These are phyloP conservation scores for Yarrowia sp. DNA, from an alignment of 805 yeast species.

Conservation along the genomic window DNA sequence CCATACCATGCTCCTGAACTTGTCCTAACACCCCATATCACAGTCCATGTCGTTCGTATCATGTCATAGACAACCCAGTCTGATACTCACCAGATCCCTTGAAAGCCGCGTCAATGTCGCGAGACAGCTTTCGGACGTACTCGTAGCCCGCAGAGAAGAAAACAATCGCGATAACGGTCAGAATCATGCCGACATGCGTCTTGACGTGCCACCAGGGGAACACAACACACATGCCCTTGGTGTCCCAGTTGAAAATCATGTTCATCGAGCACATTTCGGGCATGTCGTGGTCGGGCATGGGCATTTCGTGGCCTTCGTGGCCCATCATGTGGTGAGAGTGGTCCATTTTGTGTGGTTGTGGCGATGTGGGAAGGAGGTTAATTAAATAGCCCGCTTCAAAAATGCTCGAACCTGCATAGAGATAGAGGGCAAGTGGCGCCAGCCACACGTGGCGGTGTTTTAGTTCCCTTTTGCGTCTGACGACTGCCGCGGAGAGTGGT, in stretches of 20 bases:
- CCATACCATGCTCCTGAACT: too few species aligned
- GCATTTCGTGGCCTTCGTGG: conserved; percentile 13
- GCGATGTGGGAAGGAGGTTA: background rate
- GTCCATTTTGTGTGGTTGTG: conserved; percentile 1
- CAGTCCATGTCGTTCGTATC: too few species aligned
- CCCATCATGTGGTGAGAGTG: conserved; percentile 18
- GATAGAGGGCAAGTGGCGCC: conserved; percentile 16
- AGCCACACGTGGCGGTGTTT: background rate
- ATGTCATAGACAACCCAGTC: too few species aligned
- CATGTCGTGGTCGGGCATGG: conserved; percentile 29
- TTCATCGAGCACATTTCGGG: conserved; percentile 28
- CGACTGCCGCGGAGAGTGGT: background rate
- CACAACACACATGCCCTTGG: conserved; percentile 67
- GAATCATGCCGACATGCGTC: conserved; percentile 49
- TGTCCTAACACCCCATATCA: too few species aligned
- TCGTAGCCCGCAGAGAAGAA: conserved; percentile 60
- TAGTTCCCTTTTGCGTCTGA: too few species aligned
- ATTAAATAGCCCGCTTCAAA: background rate
- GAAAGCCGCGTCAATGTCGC: conserved; percentile 28
- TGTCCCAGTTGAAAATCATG: conserved; percentile 80
- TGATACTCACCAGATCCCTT: conserved; percentile 10
- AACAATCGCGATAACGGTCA: conserved; percentile 52
- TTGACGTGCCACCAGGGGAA: conserved; percentile 79
- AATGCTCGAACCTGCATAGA: background rate
- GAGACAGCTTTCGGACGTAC: conserved; percentile 43